Evolutionary conservation across 169 alveolate species (phyloP), one percentile per base, ranked within the genome.

Genomic region (Eimeria tenella): DNA sequence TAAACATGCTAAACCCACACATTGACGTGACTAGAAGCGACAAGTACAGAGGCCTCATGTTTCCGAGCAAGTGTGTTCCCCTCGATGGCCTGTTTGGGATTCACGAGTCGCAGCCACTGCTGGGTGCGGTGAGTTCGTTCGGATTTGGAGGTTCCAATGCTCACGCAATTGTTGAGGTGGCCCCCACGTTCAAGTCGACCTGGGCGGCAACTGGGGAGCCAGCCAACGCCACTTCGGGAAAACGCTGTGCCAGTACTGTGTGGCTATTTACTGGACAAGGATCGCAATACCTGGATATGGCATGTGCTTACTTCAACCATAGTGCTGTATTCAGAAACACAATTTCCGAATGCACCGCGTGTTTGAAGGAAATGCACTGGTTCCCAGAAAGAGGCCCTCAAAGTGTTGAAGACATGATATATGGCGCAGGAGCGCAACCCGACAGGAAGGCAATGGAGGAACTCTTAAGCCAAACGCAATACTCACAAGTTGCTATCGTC

Each of bases 401-500:
- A 53, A 79, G 73, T 49, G 56, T 96, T 15, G 89, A 87, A 82
- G 96, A 95, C 31, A 31, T 90, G 63, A 52, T 95, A 17, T 94
- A 94, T 89, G 95, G 95, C n/a, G 8, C 31, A 5, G 83, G 3
- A 4, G 56, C 75, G 25, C 42, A 11, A 55, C 13, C 9, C 17
- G 71, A 5, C 60, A 9, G 10, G 77, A 19, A 17, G 58, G n/a
- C 8, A 23, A 23, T 53, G 58, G 82, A 60, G 70, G 60, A 19
- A 25, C 63, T 56, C 19, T 17, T 86, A 63, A 21, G 19, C 6
- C 70, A 74, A 73, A 75, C 94, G 13, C 92, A 60, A 65, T 79
- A 55, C 93, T 94, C 96, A 21, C 98, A 96, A 70, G 94, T 94
- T 70, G 96, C 96, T 15, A 94, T 96, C 71, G 94, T 96, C 58